Conservation (phyloP, 78 protist genomes). For the Capsaspora owczarzaki region DNA sequence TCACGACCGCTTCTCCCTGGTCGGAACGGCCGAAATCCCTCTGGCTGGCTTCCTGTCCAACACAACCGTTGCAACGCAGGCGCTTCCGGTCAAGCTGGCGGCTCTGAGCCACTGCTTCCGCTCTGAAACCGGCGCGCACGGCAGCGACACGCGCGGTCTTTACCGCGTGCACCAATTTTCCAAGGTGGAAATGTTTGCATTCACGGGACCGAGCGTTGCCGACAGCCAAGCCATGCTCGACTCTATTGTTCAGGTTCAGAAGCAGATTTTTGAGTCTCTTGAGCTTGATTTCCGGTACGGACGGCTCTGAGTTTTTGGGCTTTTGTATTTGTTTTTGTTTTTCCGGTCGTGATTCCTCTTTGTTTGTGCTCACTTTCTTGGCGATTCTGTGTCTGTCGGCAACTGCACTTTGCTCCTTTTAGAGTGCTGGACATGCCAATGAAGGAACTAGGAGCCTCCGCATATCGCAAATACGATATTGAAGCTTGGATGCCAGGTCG, state of each 20-base stretch:
- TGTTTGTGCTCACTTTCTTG: no score
- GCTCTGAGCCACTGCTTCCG: constrained; percentile 76
- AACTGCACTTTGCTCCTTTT: no score
- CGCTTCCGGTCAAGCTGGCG: constrained; percentile 52
- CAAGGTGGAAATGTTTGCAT: constrained; percentile 55
- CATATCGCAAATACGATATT: constrained; percentile 74
- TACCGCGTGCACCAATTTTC: constrained; percentile 85
- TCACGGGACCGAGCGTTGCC: not conserved
- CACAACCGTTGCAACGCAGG: not conserved
- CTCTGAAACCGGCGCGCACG: constrained; percentile 52
- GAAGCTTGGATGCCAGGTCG: constrained; percentile 88
- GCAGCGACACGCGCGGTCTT: constrained; percentile 43
- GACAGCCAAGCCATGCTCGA: constrained; percentile 6
- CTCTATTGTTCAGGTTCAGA: constrained; percentile 10
- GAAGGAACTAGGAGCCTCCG: constrained; percentile 73
- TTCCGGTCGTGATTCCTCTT: no score
- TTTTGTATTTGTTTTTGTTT: no score
- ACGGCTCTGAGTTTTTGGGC: not conserved
- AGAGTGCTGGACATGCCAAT: constrained; percentile 76
- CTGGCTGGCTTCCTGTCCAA: constrained; percentile 51
- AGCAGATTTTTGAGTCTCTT: constrained; percentile 17
- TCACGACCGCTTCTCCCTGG: constrained; percentile 40
- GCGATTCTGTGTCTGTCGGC: no score
- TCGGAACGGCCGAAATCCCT: constrained; percentile 82
- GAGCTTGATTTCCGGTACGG: constrained; percentile 37